These are phyloP conservation scores for Ustilago sp. DNA, from an alignment of 1,284 basidiomycete species.

Conservation along the genomic window DNA sequence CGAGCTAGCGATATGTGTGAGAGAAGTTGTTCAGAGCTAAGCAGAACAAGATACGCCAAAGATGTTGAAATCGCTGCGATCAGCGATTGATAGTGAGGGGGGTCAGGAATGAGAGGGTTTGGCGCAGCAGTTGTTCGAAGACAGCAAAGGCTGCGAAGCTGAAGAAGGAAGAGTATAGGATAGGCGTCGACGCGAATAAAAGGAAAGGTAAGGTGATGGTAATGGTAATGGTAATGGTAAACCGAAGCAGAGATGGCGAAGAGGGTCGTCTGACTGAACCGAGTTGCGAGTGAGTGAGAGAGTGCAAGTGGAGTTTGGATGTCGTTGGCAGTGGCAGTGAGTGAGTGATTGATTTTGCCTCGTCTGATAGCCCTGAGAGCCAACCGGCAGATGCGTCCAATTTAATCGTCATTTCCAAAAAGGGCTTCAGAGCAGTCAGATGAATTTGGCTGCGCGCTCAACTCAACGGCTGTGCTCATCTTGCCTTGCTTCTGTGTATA, in stretches of 20 bases:
- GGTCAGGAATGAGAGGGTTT: too few relatives aligned
- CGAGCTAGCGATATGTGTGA: not conserved
- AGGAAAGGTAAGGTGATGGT: too few relatives aligned
- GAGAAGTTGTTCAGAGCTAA: not conserved
- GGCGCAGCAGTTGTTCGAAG: too few relatives aligned
- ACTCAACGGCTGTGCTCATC: not conserved
- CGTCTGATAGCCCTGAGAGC: conserved; percentile 2
- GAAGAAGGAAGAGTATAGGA: not conserved
- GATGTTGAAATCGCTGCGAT: too few relatives aligned
- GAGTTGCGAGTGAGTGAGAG: not conserved
- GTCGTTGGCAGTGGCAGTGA: not conserved
- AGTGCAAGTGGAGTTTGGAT: not conserved
- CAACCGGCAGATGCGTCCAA: not conserved
- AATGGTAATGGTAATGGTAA: not conserved
- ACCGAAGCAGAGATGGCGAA: not conserved
- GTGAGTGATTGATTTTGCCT: not conserved
- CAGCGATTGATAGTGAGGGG: too few relatives aligned
- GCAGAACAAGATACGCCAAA: not conserved
- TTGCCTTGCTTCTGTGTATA: not conserved
- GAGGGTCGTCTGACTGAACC: not conserved
- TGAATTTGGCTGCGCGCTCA: not conserved
- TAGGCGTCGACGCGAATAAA: too few relatives aligned
- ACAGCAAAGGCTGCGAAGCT: not conserved
- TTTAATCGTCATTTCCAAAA: not conserved
- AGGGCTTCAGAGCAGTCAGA: not conserved